phyloP scores from a whole-genome alignment of 2,329 filamentous ascomycete species.

The Cytospora mali region DNA sequence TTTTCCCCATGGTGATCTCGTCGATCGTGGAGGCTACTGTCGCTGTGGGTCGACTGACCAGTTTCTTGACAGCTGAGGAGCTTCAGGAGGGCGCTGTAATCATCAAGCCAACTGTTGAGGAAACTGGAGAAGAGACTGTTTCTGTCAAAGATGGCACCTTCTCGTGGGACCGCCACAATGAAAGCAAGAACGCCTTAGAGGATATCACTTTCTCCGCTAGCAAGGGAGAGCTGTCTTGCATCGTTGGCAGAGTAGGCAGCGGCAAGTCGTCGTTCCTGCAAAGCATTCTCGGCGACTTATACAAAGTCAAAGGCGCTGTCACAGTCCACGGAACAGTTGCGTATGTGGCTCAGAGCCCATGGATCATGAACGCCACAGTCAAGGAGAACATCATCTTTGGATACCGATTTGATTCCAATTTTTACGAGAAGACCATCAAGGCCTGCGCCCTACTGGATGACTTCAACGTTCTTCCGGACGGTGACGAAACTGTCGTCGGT shows the following conservation, averaged over 20 bases:
- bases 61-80: constrained; percentile 86
- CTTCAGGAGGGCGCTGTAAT: constrained; percentile 82
- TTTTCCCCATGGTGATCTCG: constrained; percentile 97
- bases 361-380: constrained; percentile 98
- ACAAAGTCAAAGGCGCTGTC: constrained; percentile 84
- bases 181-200: constrained; percentile 65
- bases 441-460: constrained; percentile 91
- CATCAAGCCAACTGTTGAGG: constrained; percentile 68
- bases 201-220: constrained; percentile 86
- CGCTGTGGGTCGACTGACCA: constrained; percentile 81
- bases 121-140: constrained; percentile 83
- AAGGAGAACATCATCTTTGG: constrained; percentile 98
- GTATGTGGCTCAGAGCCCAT: constrained; percentile 90
- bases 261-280: constrained; percentile 95
- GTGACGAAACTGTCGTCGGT: constrained; percentile 94
- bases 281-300: constrained; percentile 85
- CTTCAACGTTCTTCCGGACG: constrained; percentile 89
- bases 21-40: constrained; percentile 96
- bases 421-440: constrained; percentile 90
- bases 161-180: constrained; percentile 88
- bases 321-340: constrained; percentile 80
- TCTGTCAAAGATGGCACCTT: constrained; percentile 83
- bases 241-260: constrained; percentile 91
- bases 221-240: constrained; percentile 90
- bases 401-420: constrained; percentile 87